Evolutionary conservation across 805 yeast genomes (phyloP).

Genomic region (Wickerhamomyces chaumierensis): DNA sequence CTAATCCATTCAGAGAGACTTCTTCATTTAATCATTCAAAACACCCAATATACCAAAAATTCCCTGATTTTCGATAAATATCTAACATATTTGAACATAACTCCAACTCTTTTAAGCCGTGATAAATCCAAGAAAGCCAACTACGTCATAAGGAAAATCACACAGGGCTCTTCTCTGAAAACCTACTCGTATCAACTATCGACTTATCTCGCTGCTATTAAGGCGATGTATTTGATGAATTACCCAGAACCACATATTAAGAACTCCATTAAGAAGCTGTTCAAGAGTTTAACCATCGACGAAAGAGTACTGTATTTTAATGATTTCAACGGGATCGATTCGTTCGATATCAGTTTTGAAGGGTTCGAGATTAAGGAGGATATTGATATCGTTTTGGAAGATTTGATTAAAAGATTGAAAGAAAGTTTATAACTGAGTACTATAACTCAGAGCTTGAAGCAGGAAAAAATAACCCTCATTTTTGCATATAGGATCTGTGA

Average conservation of each 20-base stretch:
- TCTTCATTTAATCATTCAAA: not conserved
- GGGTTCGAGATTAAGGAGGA: not conserved
- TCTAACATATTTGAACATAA: slow-evolving; percentile 2
- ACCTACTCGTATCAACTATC: not conserved
- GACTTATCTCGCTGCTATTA: not conserved
- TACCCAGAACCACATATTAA: not conserved
- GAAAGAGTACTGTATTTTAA: not conserved
- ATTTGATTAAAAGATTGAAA: too few species aligned
- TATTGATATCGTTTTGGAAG: not conserved
- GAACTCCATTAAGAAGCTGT: not conserved
- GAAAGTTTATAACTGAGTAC: too few species aligned
- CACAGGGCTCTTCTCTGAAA: not conserved
- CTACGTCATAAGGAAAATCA: not conserved
- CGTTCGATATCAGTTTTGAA: not conserved
- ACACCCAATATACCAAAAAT: slow-evolving; percentile 4
- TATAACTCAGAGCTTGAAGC: too few species aligned
- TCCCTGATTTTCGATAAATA: slow-evolving; percentile 1
- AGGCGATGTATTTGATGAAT: not conserved
- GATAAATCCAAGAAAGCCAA: not conserved
- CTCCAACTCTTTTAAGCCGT: not conserved
- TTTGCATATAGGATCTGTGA: not conserved
- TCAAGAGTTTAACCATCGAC: not conserved
- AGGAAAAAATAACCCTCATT: too few species aligned
- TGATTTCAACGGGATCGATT: not conserved
- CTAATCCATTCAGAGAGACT: not conserved